Base-by-base conservation (phyloP, 2,329 filamentous ascomycete species). In the Colletotrichum lini region DNA sequence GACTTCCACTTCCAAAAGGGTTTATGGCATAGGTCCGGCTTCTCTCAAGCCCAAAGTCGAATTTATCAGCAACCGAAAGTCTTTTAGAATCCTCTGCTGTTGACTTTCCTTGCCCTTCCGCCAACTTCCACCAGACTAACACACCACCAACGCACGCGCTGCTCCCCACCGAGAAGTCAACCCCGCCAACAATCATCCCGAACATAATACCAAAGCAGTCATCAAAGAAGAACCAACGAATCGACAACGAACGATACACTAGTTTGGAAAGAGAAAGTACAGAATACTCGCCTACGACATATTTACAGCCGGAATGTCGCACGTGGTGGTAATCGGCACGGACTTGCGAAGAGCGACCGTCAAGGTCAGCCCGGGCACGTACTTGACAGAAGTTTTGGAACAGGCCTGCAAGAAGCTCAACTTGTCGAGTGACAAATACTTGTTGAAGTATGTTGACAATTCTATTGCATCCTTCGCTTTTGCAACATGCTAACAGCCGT, bases 331-430 rank as follows among this genome's bases (percentile, higher is more conserved):
- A 64, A 91, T 98, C 74, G 92, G 96, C 80, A 90, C 92, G 49
- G 91, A 94, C 76, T 88, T 95, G 76, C 91, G 93, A 75, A 90
- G 94, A 76, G 89, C 91, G 61, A 93, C 90, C 52, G 87, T 99
- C 81, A 97, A 97, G 82, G 95, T 96, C 67, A 92, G 88, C 0
- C 94, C 95, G 0, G 88, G 88, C 67, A 98, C 92, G 74, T 93
- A 94, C 76, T 84, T 99, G 76, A 92, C 92, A 69, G 95, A 98
- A 79, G 89, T 99, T 2, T 87, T 98, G 21, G 90, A 94, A 73
- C 93, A 98, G 81, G 96, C 96, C 56, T 98, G 96, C 80, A 86
- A 87, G 75, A 97, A 96, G 84, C 89, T 98, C 75, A 91, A 91
- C 71, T 83, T 96, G 42, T 86, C 91, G 70, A 86, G 92, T 42